Evolutionary conservation across 2,329 filamentous ascomycete species (phyloP), one percentile per base, ranked within the genome.

Genomic region (Colletotrichum lini): DNA sequence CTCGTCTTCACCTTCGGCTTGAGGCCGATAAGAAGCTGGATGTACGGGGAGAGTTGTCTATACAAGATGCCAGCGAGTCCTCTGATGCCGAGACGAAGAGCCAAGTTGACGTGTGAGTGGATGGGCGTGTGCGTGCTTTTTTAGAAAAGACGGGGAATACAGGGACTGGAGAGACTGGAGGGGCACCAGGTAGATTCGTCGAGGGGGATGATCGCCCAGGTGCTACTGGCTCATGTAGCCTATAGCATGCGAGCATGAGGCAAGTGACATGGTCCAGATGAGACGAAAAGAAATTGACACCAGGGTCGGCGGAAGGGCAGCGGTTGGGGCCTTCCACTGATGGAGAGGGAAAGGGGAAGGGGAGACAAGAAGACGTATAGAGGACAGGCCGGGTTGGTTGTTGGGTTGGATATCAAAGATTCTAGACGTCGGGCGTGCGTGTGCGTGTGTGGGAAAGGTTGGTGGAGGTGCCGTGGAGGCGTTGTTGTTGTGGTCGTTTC

Each of bases 371-470:
- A 59, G 59, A 38, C 18, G 15, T 35, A 54, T 35, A 54, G 53
- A 71, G 38, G 68, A 35, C 35, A 61, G 57, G 58, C 23, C 58
- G 68, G 30, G 54, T 68, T 68, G 65, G 56, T 68, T 53, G 45
- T 59, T 40, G 63, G 64, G 26, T 67, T 68, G 68, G 65, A 57
- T 26, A 65, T 68, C 68, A 58, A 52, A 68, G 68, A 61, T 53
- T 44, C 47, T 57, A 54, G 53, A 63, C 49, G 60, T 63, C 15
- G 49, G 21, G 30, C n/a, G n/a, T 38, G 54, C n/a, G 15, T 52
- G n/a, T n/a, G 12, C 26, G 44, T n/a, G 23, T 45, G 44, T 49
- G 57, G 57, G 26, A 30, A 35, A 47, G 18, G 59, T 35, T 61
- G 45, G 59, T 50, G 30, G 30, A 62, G 57, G 58, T 38, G n/a